These are phyloP conservation scores for Hydnum rufescens DNA, from an alignment of 768 basidiomycete genomes.

Conservation along the genomic window DNA sequence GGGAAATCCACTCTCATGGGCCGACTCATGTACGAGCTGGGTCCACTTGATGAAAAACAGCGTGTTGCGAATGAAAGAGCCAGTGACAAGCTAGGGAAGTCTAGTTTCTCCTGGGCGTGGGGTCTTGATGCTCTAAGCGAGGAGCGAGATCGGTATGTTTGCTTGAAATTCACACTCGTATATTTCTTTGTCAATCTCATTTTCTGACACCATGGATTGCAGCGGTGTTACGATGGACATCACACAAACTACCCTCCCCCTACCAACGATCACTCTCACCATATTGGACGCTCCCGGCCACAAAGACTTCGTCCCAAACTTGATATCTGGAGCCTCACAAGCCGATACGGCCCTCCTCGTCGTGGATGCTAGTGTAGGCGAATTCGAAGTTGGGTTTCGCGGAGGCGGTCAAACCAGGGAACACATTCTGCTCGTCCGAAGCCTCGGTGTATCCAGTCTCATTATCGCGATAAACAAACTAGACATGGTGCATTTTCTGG, in stretches of 20 bases:
- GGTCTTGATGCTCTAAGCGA: constrained; percentile 82
- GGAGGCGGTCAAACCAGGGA: constrained; percentile 90
- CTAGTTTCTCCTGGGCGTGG: constrained; percentile 98
- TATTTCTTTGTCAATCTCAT: constrained; percentile 5
- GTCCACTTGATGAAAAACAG: constrained; percentile 69
- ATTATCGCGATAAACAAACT: constrained; percentile 91
- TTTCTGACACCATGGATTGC: too few relatives aligned
- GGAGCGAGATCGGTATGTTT: constrained; percentile 69
- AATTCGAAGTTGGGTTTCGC: constrained; percentile 92
- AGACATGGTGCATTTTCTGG: constrained; percentile 39
- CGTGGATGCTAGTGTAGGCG: constrained; percentile 73
- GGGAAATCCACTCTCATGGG: constrained; percentile 99
- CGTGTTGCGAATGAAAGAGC: constrained; percentile 72
- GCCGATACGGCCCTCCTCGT: constrained; percentile 91
- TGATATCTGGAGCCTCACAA: constrained; percentile 97
- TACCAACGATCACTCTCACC: constrained; percentile 59
- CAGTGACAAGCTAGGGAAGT: constrained; percentile 76
- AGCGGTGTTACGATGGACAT: constrained; percentile 99
- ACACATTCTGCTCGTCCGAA: constrained; percentile 77
- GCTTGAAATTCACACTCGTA: not conserved
- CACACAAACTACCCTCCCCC: constrained; percentile 59
- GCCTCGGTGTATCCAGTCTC: constrained; percentile 79
- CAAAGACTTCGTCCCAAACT: constrained; percentile 94
- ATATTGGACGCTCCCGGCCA: constrained; percentile 97
- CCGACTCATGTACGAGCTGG: constrained; percentile 77